These are phyloP conservation scores for Sarocladiaceae sp. DNA, from an alignment of 2,329 filamentous ascomycete species.

Conservation along the genomic window DNA sequence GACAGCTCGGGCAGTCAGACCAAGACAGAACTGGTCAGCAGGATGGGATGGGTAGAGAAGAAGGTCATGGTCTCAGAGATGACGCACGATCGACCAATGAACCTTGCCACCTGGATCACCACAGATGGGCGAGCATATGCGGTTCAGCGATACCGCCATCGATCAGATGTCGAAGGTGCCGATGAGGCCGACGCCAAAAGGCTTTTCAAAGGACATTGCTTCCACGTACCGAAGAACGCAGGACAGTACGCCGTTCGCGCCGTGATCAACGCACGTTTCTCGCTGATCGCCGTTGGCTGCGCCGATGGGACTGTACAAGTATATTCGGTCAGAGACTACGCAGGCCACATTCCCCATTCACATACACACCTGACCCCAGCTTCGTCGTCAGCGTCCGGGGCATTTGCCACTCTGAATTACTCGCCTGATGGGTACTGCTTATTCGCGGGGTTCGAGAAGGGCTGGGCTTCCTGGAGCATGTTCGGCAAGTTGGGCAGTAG, in stretches of 20 bases:
- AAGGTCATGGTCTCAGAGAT: slow-evolving; percentile 73
- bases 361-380: slow-evolving; percentile 68
- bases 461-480: slow-evolving; percentile 96
- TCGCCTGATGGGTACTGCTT: slow-evolving; percentile 95
- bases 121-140: slow-evolving; percentile 84
- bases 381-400: slow-evolving; percentile 61
- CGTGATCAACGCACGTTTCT: slow-evolving; percentile 91
- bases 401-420: slow-evolving; percentile 70
- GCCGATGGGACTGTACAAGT: slow-evolving; percentile 72
- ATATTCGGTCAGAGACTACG: slow-evolving; percentile 91
- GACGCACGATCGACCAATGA: slow-evolving; percentile 95
- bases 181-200: slow-evolving; percentile 50
- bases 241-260: slow-evolving; percentile 61
- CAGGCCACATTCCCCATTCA: slow-evolving; percentile 83
- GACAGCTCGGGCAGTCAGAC: slow-evolving; percentile 79
- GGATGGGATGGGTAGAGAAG: slow-evolving; percentile 79
- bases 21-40: slow-evolving; percentile 80
- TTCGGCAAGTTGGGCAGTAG: slow-evolving; percentile 85
- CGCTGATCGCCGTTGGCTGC: slow-evolving; percentile 82
- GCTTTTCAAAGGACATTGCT: slow-evolving; percentile 85
- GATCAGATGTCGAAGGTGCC: slow-evolving; percentile 34
- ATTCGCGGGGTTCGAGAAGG: slow-evolving; percentile 85
- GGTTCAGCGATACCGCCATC: slow-evolving; percentile 61
- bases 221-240: slow-evolving; percentile 64
- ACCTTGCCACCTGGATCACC: slow-evolving; percentile 86